Base-by-base conservation (phyloP, 2,329 filamentous ascomycete species). In the Aspergillus sp. region DNA sequence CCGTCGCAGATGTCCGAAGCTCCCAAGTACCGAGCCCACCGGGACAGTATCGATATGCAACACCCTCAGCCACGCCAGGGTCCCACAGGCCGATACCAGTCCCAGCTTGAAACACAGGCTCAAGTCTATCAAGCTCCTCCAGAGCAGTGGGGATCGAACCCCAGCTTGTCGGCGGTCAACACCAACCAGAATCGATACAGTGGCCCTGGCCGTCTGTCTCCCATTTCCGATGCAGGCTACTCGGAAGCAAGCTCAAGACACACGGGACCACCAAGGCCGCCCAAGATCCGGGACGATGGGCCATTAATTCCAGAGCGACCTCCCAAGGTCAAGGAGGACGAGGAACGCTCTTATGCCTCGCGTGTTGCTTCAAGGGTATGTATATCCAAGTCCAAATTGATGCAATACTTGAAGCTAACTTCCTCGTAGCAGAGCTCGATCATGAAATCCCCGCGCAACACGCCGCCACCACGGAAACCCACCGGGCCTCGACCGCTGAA, bases 41-140 rank as follows among this genome's bases (percentile, higher is more conserved):
- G 81, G 46, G 80, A 82, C 58, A 83, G 79, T 39, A 60, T 83
- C 44, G 79, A 83, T 51, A 65, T 85, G 35, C 75, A 83, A 53
- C 81, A 85, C 56, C 81, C 81, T 9, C 81, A 84, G 58, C 81
- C 81, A 10, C 74, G 80, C 31, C 77, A 76, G 48, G 81, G 81
- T 2, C 76, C 79, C 2, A 82, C 80, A 2, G 74, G 75, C 33
- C 78, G 79, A 32, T 81, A 82, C 55, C 79, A 83, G 56, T 75
- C 73, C 42, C 75, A 78, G 13, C 69, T 85, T 7, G 81, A 85
- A 61, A 75, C 72, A 2, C 75, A 83, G 57, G 81, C 81, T 10
- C 74, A 79, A 40, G 68, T 72, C 35, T 83, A 76, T 51, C 66
- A 49, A 9, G 60, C 60, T 7, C 67, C 68, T 1, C 73, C 71